A percentile compares a stretch with the other conserved stretches of the same genome.
Evolutionary conservation across 805 yeast species (phyloP).

Genomic region (Lipomyces oligophaga): DNA sequence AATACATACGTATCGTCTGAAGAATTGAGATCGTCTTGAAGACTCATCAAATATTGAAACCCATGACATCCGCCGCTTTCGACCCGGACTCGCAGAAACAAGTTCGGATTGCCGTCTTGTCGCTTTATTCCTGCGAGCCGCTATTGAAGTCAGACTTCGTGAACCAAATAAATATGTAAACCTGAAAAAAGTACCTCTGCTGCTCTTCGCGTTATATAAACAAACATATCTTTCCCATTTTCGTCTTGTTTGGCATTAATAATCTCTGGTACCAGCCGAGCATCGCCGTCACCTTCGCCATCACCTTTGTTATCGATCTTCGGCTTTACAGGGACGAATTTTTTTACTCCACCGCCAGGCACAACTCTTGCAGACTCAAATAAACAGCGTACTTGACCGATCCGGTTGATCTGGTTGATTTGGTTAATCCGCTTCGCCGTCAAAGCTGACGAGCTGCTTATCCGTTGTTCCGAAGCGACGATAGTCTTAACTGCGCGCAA

Average conservation of each 20-base stretch:
- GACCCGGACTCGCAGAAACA: slow-evolving; percentile 70
- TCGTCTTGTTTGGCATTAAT: slow-evolving; percentile 36
- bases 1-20: slow-evolving; percentile 36
- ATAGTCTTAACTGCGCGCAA: too few species aligned
- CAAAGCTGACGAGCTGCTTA: too few species aligned
- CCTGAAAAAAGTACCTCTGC: slow-evolving; percentile 30
- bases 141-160: slow-evolving; percentile 5
- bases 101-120: slow-evolving; percentile 53
- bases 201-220: slow-evolving; percentile 42
- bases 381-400: too few species aligned
- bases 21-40: slow-evolving; percentile 43
- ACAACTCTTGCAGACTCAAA: too few species aligned
- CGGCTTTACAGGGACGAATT: neutral
- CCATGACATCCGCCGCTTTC: slow-evolving; percentile 99
- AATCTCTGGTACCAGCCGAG: slow-evolving; percentile 25
- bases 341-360: too few species aligned
- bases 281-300: too few species aligned
- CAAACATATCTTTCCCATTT: slow-evolving; percentile 38
- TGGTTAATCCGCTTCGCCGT: too few species aligned
- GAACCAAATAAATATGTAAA: neutral
- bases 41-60: slow-evolving; percentile 76
- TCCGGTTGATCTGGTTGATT: too few species aligned
- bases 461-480: too few species aligned
- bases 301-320: too few species aligned
- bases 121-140: slow-evolving; percentile 53